Conservation (phyloP, 495 filamentous ascomycete genomes). For the Lepidopterella palustris region DNA sequence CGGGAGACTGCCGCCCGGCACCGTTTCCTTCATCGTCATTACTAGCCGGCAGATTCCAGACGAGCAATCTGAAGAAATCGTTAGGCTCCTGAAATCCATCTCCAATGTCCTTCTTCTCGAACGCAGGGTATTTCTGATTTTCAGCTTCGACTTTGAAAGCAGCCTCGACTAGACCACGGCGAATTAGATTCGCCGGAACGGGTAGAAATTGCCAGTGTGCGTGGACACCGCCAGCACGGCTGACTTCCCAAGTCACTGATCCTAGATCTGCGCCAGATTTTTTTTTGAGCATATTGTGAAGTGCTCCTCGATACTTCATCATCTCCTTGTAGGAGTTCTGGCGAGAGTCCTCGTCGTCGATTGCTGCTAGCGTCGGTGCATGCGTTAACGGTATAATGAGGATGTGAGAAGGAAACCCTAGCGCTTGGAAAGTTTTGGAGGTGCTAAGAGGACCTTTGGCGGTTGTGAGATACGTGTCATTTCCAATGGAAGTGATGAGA, state of each 20-base stretch:
- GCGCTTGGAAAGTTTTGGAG: constrained; percentile 54
- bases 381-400: constrained; percentile 87
- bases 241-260: constrained; percentile 87
- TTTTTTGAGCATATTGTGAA: constrained; percentile 61
- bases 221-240: constrained; percentile 69
- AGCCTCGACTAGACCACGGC: constrained; percentile 65
- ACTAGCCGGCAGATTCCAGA: constrained; percentile 52
- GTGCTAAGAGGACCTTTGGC: constrained; percentile 85
- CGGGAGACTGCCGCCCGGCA: no score
- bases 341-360: constrained; percentile 49
- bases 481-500: constrained; percentile 80
- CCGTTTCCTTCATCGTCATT: constrained; percentile 4
- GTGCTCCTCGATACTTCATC: constrained; percentile 61
- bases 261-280: constrained; percentile 54
- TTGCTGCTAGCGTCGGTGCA: constrained; percentile 55
- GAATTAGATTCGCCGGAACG: constrained; percentile 56
- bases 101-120: constrained; percentile 36
- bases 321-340: constrained; percentile 65
- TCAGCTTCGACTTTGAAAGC: constrained; percentile 80
- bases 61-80: constrained; percentile 82
- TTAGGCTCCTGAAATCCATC: constrained; percentile 45
- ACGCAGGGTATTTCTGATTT: constrained; percentile 59
- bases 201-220: constrained; percentile 94
- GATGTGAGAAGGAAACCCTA: constrained; percentile 77
- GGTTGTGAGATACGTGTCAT: constrained; percentile 78